Evolutionary conservation across 106 monocot species (phyloP), one percentile per base, ranked within the genome.

Genomic region (Acorus calamus): DNA sequence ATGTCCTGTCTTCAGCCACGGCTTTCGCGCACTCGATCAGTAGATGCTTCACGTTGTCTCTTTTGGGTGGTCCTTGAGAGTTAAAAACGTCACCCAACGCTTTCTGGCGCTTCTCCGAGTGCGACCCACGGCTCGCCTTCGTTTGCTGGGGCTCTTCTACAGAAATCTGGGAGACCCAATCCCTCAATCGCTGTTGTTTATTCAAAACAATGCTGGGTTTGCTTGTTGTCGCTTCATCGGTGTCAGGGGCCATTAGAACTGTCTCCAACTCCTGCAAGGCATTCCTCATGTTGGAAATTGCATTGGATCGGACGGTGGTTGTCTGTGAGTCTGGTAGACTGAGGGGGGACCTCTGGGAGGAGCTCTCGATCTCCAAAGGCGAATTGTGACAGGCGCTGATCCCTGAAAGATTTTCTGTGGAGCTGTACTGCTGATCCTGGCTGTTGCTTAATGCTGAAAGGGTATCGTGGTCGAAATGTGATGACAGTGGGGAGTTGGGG

Each of bases 201-300:
- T 28, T 28, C 28, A 28, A 28, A 28, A 28, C 28, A 28, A 28
- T 77, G n/a, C 51, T 47, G 10, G 41, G 60, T 4, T 58, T 56
- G 47, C 80, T 74, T 8, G 78, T 74, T 2, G 71, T 56, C 52
- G 65, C 61, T 59, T 76, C 86, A 11, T 74, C 68, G 10, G 56
- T 50, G 45, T 86, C 93, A 50, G 93, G 84, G 3, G 81, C 79
- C 93, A 89, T 86, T 4, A 88, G 82, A 56, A 86, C 82, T 6
- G 73, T 86, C 71, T 86, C 86, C 52, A 93, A 61, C 73, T 89
- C 74, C 61, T 77, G 85, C 28, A 93, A 57, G 10, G 78, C 76
- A 66, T 87, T 53, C 57, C 71, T 70, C 71, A 84, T 86, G 69
- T 56, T 63, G 2, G 77, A 75, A 62, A 57, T 45, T 12, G 60